Conservation (phyloP, 2,329 filamentous ascomycete genomes). For the Rutstroemia sydowiana region DNA sequence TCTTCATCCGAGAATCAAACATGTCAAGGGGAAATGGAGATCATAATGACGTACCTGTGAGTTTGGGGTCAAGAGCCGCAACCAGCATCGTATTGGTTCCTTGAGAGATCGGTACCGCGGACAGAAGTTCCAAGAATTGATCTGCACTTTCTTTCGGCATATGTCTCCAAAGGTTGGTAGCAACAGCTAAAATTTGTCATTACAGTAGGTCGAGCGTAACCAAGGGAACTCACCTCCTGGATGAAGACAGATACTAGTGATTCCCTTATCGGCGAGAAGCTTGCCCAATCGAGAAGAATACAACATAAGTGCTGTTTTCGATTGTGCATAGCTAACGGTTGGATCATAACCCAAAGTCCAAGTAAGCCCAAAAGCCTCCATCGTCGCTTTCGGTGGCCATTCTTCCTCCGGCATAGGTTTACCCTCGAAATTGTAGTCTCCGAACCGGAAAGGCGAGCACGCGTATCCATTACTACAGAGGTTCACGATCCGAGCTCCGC, state of each 20-base stretch:
- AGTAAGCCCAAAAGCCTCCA: background rate
- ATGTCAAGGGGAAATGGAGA: background rate
- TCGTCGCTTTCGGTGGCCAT: background rate
- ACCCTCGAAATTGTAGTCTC: slow-evolving; percentile 19
- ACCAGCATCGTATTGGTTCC: background rate
- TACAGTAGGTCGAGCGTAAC: background rate
- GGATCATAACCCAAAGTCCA: background rate
- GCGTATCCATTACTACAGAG: slow-evolving; percentile 31
- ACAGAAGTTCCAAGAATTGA: background rate
- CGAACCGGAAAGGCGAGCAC: slow-evolving; percentile 30
- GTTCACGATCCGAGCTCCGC: slow-evolving; percentile 13
- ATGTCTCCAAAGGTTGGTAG: background rate
- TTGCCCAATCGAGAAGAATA: slow-evolving; percentile 26
- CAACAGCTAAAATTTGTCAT: background rate
- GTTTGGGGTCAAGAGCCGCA: background rate
- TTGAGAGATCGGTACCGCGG: background rate
- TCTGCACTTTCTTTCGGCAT: background rate
- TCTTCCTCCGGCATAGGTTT: background rate
- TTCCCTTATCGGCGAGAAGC: slow-evolving; percentile 20
- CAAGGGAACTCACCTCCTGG: slow-evolving; percentile 21
- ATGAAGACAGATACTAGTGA: slow-evolving; percentile 26
- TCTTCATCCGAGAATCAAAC: background rate
- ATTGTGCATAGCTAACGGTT: slow-evolving; percentile 29
- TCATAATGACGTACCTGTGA: background rate
- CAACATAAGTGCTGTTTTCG: slow-evolving; percentile 33